Percentiles rank a stretch among this genome's conserved stretches.
Conservation (phyloP, 2,329 filamentous ascomycete genomes). For the Aspergillus ibericus region DNA sequence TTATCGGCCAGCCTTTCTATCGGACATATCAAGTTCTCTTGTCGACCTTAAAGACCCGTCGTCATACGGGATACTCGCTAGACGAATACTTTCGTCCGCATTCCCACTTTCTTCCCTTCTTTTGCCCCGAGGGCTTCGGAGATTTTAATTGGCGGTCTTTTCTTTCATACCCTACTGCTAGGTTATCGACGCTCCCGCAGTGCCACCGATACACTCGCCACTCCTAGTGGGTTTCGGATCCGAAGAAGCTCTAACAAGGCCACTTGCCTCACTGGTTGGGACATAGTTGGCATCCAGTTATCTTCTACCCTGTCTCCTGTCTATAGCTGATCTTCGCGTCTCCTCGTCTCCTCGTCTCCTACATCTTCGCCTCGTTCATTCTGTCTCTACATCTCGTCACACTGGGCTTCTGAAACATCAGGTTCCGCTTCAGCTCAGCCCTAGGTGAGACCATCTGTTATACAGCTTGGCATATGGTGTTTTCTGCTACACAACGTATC, state of each 20-base stretch:
- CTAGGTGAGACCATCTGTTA: neutral
- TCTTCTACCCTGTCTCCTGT: neutral
- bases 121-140: neutral
- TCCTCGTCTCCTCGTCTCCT: neutral
- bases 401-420: neutral
- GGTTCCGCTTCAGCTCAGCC: neutral
- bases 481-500: conserved; percentile 2
- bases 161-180: neutral
- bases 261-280: neutral
- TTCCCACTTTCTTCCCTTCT: neutral
- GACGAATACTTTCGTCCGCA: neutral
- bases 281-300: neutral
- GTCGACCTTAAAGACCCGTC: neutral
- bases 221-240: neutral
- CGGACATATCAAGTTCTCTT: neutral
- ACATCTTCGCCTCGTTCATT: conserved; percentile 1
- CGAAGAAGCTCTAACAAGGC: neutral
- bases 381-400: neutral
- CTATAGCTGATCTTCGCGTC: neutral
- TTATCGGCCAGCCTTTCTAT: neutral
- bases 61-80: neutral
- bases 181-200: neutral
- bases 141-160: neutral
- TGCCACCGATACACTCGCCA: neutral
- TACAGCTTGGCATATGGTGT: conserved; percentile 7